Conservation (phyloP, 78 protist genomes). For the Speleostelium caveatum region DNA sequence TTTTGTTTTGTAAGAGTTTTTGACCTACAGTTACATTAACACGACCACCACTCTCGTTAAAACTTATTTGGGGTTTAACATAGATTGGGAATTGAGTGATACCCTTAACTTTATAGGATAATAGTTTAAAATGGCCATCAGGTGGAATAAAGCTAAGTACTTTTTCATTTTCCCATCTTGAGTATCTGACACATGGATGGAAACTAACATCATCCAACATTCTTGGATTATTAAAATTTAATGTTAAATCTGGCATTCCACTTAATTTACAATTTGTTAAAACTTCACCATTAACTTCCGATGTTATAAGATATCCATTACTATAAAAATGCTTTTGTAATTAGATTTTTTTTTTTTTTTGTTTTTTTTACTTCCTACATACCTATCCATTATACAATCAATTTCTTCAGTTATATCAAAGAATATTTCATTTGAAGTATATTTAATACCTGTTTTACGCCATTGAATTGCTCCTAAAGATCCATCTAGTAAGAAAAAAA, state of each 20-base stretch:
- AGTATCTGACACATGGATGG: conserved; percentile 92
- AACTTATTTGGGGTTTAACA: conserved; percentile 84
- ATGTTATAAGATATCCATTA: conserved; percentile 71
- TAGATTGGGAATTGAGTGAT: conserved; percentile 76
- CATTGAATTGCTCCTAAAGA: conserved; percentile 86
- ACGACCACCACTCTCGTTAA: conserved; percentile 73
- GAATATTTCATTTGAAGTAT: conserved; percentile 93
- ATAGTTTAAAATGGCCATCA: conserved; percentile 87
- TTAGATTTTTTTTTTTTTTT: background rate
- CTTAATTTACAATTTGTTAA: conserved; percentile 55
- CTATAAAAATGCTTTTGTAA: conserved; percentile 20
- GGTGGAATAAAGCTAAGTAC: conserved; percentile 88
- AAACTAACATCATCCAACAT: conserved; percentile 88
- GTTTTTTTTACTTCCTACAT: background rate
- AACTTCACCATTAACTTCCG: conserved; percentile 83
- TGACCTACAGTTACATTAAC: conserved; percentile 71
- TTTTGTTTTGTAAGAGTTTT: conserved; percentile 12
- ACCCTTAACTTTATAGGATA: conserved; percentile 79
- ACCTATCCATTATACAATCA: conserved; percentile 85
- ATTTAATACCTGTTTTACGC: conserved; percentile 92
- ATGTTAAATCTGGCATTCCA: conserved; percentile 91
- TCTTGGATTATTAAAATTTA: conserved; percentile 85
- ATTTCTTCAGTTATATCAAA: conserved; percentile 94
- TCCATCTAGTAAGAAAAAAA: conserved; percentile 28
- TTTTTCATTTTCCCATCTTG: conserved; percentile 79